A percentile compares a stretch with the other conserved stretches of the same genome.
Evolutionary conservation across 2,329 filamentous ascomycete genomes (phyloP).

Genomic region (Exophiala xenobiotica): DNA sequence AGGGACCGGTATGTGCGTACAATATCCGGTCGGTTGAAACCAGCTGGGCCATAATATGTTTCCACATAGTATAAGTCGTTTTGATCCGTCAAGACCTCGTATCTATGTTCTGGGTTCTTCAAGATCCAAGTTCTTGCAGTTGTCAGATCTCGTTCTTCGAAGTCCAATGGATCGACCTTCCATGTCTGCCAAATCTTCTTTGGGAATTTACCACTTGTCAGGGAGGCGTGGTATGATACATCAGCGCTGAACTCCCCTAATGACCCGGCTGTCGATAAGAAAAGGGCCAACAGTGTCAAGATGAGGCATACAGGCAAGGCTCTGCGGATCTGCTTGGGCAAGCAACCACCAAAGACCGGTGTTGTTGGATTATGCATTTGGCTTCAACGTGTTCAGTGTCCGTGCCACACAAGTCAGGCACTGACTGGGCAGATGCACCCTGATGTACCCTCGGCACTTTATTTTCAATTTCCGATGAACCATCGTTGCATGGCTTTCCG

Average conservation of each 20-base stretch:
- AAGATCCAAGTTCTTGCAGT: conserved; percentile 63
- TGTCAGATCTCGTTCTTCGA: conserved; percentile 62
- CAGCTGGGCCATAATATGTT: conserved; percentile 63
- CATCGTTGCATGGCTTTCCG: too few relatives aligned
- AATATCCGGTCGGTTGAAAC: conserved; percentile 66
- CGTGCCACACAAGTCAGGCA: not conserved
- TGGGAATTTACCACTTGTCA: conserved; percentile 48
- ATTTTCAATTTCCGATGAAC: too few relatives aligned
- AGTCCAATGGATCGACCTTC: conserved; percentile 67
- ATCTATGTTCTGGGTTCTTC: conserved; percentile 66
- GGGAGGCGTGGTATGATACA: conserved; percentile 15
- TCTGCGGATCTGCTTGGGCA: conserved; percentile 51
- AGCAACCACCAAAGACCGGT: conserved; percentile 29
- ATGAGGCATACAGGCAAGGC: conserved; percentile 49
- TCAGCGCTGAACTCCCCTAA: conserved; percentile 32
- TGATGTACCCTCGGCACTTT: too few relatives aligned
- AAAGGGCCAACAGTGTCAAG: conserved; percentile 46
- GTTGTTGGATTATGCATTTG: not conserved
- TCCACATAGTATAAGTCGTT: conserved; percentile 69
- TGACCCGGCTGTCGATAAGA: conserved; percentile 48
- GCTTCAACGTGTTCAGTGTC: not conserved
- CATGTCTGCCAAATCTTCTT: conserved; percentile 76
- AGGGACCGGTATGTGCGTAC: conserved; percentile 60
- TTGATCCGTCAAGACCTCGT: conserved; percentile 68
- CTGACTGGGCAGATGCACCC: too few relatives aligned